Base-by-base conservation (phyloP, 331 rosid species). In the Stylosanthes scabra region DNA sequence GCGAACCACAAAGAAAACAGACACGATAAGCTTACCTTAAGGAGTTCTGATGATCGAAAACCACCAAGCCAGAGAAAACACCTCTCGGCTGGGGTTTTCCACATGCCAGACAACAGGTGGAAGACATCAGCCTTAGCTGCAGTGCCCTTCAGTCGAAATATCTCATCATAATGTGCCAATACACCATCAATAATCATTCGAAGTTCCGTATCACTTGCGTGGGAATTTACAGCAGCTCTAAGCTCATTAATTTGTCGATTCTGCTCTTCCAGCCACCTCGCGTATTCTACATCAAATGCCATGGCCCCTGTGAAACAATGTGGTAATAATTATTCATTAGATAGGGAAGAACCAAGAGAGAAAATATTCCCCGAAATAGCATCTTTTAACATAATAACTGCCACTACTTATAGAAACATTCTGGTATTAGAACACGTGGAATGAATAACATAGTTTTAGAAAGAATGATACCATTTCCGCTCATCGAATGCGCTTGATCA, bases 261-360 rank as follows among this genome's bases (percentile, higher is more conserved):
- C 59, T 94, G 99, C 70, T 94, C 99, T 81, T 94, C 99, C 80
- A 81, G 84, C 99, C 99, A 94, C 66, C 99, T 91, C 14, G 93
- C 88, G 56, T 94, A 94, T 82, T 94, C 99, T 42, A 91, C 97
- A 61, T 94, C 96, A 50, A 94, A 94, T 70, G 90, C 86, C 97
- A 94, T 90, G 7, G 99, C 99, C 74, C 99, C 99, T 94, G 91
- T 58, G 79, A 59, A 75, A 77, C 78, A 75, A 64, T 40, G 59
- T 49, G 44, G 63, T 61, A 41, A 67, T 44, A 54, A 45, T 58
- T 60, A 71, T 59, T 46, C 34, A 64, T 52, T 51, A 74, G 20
- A 72, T 69, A 77, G 57, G 52, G 59, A 50, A 74, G 58, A 46
- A 11, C 9, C 66, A 67, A 62, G 70, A 58, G 64, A 70, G 59